Evolutionary conservation across 2,329 filamentous ascomycete genomes (phyloP), one percentile per base, ranked within the genome.

Genomic region (Macroventuria anomochaeta): DNA sequence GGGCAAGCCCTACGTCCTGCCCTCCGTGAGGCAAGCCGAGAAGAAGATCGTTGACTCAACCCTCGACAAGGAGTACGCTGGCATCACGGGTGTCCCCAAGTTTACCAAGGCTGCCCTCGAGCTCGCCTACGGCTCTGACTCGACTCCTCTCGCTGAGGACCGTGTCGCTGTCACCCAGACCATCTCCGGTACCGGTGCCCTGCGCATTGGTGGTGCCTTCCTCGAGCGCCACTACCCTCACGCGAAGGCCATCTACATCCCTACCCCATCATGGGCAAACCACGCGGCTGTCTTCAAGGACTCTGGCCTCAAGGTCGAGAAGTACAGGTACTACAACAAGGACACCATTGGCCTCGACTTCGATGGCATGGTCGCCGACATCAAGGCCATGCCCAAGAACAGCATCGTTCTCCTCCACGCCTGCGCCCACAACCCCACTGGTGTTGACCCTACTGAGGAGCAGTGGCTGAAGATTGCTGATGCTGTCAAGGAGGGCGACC

Each of bases 241-340:
- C 75, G 86, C 86, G 68, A 97, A 97, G 87, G 90, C 89, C 77
- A 91, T 99, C 80, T 97, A 96, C 83, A 92, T 99, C 75, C 95
- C 95, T 58, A 93, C 83, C 52, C 95, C 95, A 46, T 96, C 91
- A 69, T 99, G 95, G 95, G 95, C 93, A 70, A 97, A 99, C 85
- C 95, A 99, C 84, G 90, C 86, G 75, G 93, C 93, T 62, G 90
- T 99, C 77, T 97, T 99, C 87, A 88, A 85, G 79, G 93, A 97
- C 79, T 89, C 91, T 26, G 91, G 93, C 53, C 85, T 99, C 63
- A 85, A 90, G 79, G 92, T 97, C 59, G 87, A 93, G 80, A 91
- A 93, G 81, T 99, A 99, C 85, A 85, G 91, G 70, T 99, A 99
- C 87, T 99, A 97, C 84, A 91, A 97, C 87, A 96, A 96, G 84